These are phyloP conservation scores for Penicillium angulare DNA, from an alignment of 495 filamentous ascomycete species.

Conservation along the genomic window DNA sequence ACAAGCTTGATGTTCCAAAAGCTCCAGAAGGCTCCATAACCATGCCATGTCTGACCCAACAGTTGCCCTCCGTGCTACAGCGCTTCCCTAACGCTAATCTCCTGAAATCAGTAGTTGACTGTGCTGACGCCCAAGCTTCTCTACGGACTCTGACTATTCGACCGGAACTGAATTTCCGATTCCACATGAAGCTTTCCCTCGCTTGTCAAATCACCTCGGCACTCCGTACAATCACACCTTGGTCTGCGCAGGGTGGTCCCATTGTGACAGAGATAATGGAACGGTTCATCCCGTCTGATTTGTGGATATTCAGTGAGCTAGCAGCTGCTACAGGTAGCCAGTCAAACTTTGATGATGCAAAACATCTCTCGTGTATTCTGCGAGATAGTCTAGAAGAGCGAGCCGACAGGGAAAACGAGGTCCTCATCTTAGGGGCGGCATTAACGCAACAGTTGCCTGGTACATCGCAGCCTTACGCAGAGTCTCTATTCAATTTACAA, in stretches of 20 bases:
- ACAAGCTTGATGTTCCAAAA: conserved; percentile 7
- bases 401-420: conserved; percentile 14
- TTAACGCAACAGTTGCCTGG: conserved; percentile 5
- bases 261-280: conserved; percentile 10
- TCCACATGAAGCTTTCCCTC: conserved; percentile 21
- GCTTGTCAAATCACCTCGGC: conserved; percentile 23
- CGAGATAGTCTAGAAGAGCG: conserved; percentile 13
- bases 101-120: conserved; percentile 7
- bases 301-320: conserved; percentile 23
- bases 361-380: conserved; percentile 21
- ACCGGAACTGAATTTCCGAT: conserved; percentile 16
- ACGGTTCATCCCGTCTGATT: conserved; percentile 11
- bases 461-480: conserved; percentile 6
- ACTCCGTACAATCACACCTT: conserved; percentile 25
- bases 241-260: conserved; percentile 11
- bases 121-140: conserved; percentile 20
- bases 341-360: conserved; percentile 13
- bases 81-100: conserved; percentile 14
- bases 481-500: conserved; percentile 11
- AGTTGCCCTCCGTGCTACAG: conserved; percentile 10
- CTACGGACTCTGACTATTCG: conserved; percentile 17
- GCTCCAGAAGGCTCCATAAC: conserved; percentile 1
- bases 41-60: conserved; percentile 20
- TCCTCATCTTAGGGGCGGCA: conserved; percentile 13
- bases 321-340: conserved; percentile 18